These are phyloP conservation scores for Pseudoperonospora humuli DNA, from an alignment of 352 stramenopile genomes.

Conservation along the genomic window DNA sequence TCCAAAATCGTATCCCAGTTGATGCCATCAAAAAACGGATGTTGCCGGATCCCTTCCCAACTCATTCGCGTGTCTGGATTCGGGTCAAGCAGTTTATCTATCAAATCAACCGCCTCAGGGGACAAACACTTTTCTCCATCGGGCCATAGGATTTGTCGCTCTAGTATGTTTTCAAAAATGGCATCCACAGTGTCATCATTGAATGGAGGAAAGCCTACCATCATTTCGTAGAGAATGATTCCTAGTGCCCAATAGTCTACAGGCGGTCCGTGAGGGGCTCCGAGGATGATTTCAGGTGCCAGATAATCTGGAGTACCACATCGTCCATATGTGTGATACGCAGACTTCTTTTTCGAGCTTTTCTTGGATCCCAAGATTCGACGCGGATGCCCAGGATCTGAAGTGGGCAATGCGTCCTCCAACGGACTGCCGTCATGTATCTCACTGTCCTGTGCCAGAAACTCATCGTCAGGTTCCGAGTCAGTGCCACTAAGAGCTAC, in stretches of 20 bases:
- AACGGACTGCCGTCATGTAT: constrained; percentile 1
- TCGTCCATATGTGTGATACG: constrained; percentile 57
- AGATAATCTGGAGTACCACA: constrained; percentile 86
- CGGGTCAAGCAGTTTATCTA: constrained; percentile 67
- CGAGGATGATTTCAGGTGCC: constrained; percentile 83
- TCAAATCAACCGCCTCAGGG: constrained; percentile 72
- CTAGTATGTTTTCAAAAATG: constrained; percentile 84
- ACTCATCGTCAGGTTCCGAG: constrained; percentile 27
- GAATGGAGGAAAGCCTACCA: constrained; percentile 84
- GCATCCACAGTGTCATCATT: constrained; percentile 85
- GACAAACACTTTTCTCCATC: constrained; percentile 84
- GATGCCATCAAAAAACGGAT: constrained; percentile 71
- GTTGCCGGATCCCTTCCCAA: constrained; percentile 54
- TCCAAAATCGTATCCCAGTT: constrained; percentile 80
- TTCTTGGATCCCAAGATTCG: constrained; percentile 12
- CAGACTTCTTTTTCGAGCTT: constrained; percentile 35
- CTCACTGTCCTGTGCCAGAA: constrained; percentile 10
- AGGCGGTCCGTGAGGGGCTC: constrained; percentile 53
- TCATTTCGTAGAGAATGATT: constrained; percentile 89
- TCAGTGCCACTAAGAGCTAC: constrained; percentile 29
- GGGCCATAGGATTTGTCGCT: constrained; percentile 80
- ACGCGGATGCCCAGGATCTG: constrained; percentile 1
- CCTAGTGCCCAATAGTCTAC: constrained; percentile 88
- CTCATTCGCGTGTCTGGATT: constrained; percentile 54
- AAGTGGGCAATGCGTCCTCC: not conserved